Evolutionary conservation across 2,329 filamentous ascomycete genomes (phyloP).

Genomic region (Geosmithia putterillii): DNA sequence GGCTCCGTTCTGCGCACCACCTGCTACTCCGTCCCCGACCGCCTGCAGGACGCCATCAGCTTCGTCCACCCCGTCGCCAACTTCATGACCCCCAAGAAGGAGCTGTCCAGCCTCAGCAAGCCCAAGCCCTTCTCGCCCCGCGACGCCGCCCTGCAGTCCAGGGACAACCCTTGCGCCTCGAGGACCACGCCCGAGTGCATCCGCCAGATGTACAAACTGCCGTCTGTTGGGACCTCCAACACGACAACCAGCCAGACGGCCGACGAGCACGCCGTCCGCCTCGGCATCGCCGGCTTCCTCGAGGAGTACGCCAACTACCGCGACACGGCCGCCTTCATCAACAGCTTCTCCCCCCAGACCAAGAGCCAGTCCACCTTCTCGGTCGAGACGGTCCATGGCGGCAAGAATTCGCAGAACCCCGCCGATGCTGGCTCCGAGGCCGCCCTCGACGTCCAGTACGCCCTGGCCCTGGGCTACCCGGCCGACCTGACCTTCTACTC

Average conservation of each 20-base stretch:
- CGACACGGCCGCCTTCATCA: conserved; percentile 27
- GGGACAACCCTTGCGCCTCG: conserved; percentile 14
- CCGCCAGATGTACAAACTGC: conserved; percentile 31
- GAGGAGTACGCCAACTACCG: conserved; percentile 27
- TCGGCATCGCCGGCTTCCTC: not conserved
- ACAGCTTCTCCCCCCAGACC: conserved; percentile 20
- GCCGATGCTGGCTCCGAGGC: conserved; percentile 28
- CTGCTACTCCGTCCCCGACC: conserved; percentile 29
- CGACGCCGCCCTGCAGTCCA: conserved; percentile 8
- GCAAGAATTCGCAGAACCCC: conserved; percentile 26
- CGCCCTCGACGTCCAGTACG: conserved; percentile 35
- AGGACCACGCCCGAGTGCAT: conserved; percentile 27
- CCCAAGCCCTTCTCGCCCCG: not conserved
- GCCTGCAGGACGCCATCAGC: conserved; percentile 23
- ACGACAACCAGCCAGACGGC: conserved; percentile 9
- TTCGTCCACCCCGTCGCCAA: conserved; percentile 36
- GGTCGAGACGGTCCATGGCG: conserved; percentile 27
- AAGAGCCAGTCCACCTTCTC: conserved; percentile 25
- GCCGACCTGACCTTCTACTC: conserved; percentile 30
- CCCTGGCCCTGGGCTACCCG: conserved; percentile 30
- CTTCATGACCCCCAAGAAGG: conserved; percentile 31
- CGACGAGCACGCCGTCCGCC: not conserved
- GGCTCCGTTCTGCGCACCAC: conserved; percentile 27
- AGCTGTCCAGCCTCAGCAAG: conserved; percentile 6
- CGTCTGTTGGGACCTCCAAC: conserved; percentile 10